Conservation (phyloP, 2,329 filamentous ascomycete species). For the Onygena corvina region DNA sequence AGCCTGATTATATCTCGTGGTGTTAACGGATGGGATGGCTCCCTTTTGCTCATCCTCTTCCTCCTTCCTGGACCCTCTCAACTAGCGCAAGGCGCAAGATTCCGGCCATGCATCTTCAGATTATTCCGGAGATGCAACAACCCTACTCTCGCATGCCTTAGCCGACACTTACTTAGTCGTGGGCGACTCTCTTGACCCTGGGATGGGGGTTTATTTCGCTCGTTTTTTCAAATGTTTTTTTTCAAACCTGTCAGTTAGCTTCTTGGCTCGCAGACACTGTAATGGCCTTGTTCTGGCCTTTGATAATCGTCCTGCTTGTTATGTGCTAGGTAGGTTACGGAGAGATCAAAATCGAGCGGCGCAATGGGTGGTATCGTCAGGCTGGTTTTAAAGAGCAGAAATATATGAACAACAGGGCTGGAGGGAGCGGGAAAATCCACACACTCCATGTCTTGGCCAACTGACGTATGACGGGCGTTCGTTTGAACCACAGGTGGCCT, state of each 20-base stretch:
- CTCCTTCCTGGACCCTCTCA: not conserved
- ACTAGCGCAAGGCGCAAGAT: not conserved
- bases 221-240: not conserved
- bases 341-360: not conserved
- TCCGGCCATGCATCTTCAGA: constrained; percentile 4
- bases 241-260: not conserved
- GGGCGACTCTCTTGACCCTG: not conserved
- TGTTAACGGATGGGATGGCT: not conserved
- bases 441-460: not conserved
- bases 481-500: too few species aligned
- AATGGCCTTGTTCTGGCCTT: not conserved
- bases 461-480: not conserved
- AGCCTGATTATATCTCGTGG: not conserved
- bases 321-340: not conserved
- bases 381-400: not conserved
- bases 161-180: too few species aligned
- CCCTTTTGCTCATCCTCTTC: not conserved
- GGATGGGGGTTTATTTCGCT: not conserved
- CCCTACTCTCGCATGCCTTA: constrained; percentile 6
- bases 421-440: not conserved
- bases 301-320: not conserved
- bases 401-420: not conserved
- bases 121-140: constrained; percentile 5
- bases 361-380: not conserved
- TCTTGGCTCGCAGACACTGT: not conserved